These are phyloP conservation scores for Globisporangium middletonii DNA, from an alignment of 352 stramenopile species.

Conservation along the genomic window DNA sequence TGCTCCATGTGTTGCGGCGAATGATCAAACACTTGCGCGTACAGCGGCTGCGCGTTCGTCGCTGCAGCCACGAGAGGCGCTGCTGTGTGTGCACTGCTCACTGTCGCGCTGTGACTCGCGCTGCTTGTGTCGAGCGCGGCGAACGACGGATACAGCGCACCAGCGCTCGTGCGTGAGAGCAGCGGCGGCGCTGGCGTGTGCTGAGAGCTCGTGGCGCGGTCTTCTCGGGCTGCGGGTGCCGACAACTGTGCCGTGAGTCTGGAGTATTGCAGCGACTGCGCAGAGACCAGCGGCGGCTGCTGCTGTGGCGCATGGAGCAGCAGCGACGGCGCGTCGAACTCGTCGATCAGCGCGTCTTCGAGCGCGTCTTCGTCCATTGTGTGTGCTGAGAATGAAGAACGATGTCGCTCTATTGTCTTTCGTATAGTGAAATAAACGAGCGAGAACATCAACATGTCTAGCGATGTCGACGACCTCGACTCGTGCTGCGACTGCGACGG, in stretches of 20 bases:
- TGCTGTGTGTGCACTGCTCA: neutral
- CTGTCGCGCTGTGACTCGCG: neutral
- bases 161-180: neutral
- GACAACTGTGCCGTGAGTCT: neutral
- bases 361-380: constrained; percentile 19
- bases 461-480: constrained; percentile 12
- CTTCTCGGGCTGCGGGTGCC: neutral
- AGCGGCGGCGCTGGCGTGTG: neutral
- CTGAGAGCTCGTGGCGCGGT: neutral
- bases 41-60: neutral
- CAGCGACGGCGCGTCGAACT: constrained; percentile 35
- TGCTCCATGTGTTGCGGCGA: neutral
- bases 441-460: neutral
- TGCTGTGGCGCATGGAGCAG: neutral
- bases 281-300: neutral
- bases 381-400: neutral
- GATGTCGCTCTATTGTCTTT: neutral
- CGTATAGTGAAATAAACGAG: neutral
- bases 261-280: constrained; percentile 1
- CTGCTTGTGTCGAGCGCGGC: neutral
- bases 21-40: neutral
- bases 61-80: neutral
- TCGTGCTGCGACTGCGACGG: constrained; percentile 7
- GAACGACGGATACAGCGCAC: constrained; percentile 26
- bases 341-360: constrained; percentile 59